phyloP scores from a whole-genome alignment of 2,329 filamentous ascomycete genomes.

The Colletotrichum horii region DNA sequence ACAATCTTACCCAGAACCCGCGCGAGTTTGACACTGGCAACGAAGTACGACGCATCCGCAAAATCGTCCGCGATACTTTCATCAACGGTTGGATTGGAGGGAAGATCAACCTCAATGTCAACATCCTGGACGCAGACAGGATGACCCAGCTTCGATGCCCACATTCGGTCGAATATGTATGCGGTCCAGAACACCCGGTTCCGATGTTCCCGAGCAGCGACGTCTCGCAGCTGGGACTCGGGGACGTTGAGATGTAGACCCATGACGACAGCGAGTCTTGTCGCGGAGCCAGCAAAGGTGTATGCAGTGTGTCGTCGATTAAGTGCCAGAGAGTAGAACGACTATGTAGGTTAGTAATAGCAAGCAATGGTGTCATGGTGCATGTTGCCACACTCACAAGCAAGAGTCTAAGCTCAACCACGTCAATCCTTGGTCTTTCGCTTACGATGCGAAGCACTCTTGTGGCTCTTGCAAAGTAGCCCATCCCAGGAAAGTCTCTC shows the following conservation, averaged over 20 bases:
- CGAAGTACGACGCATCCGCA: constrained; percentile 33
- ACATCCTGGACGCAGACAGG: constrained; percentile 53
- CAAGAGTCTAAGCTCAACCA: constrained; percentile 47
- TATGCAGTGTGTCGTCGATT: constrained; percentile 51
- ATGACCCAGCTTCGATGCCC: constrained; percentile 52
- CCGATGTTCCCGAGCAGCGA: constrained; percentile 40
- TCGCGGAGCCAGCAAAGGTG: constrained; percentile 46
- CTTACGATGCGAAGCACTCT: constrained; percentile 41
- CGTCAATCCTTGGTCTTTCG: constrained; percentile 47
- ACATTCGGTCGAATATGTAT: constrained; percentile 51
- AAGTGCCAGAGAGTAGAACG: constrained; percentile 47
- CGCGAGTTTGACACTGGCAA: constrained; percentile 43
- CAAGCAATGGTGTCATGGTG: not conserved
- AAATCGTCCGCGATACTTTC: constrained; percentile 32
- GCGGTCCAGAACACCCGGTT: constrained; percentile 48
- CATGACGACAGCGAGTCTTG: constrained; percentile 47
- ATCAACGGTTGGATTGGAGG: constrained; percentile 37
- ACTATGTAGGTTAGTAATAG: constrained; percentile 28
- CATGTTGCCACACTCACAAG: constrained; percentile 36
- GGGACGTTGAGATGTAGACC: constrained; percentile 46
- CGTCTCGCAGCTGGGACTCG: constrained; percentile 43
- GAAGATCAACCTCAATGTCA: constrained; percentile 50
- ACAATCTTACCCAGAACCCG: constrained; percentile 32
- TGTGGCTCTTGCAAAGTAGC: constrained; percentile 46
- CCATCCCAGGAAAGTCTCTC: constrained; percentile 44